Percentiles rank a stretch among this genome's conserved stretches.
Conservation (phyloP, 1,139 yeast genomes). For the Nakaseomyces uthaithaninus region DNA sequence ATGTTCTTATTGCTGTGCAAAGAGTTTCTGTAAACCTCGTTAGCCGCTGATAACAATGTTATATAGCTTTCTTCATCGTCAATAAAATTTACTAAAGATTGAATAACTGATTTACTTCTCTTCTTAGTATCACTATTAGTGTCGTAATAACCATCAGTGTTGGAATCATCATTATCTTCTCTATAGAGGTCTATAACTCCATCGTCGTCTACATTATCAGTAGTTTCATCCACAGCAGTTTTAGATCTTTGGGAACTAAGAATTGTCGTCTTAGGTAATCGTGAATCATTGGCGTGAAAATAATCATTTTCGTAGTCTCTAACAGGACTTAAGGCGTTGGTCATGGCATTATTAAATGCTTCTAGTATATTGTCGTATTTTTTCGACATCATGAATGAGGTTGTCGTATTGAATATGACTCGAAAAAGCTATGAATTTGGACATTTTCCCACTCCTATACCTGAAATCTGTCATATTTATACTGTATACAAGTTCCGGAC, state of each 20-base stretch:
- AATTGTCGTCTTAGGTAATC: slow-evolving; percentile 15
- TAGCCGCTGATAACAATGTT: slow-evolving; percentile 8
- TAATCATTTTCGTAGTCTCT: slow-evolving; percentile 28
- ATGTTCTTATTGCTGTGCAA: neutral
- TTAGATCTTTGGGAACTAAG: too few relatives aligned
- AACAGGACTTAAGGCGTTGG: slow-evolving; percentile 28
- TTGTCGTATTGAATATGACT: too few relatives aligned
- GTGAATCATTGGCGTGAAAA: slow-evolving; percentile 24
- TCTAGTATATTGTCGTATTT: neutral
- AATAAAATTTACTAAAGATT: too few relatives aligned
- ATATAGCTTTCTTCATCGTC: slow-evolving; percentile 28
- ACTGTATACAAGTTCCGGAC: too few relatives aligned
- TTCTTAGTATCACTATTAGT: too few relatives aligned
- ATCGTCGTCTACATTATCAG: neutral
- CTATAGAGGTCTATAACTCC: too few relatives aligned
- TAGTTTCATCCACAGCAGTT: neutral
- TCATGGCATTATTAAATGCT: neutral
- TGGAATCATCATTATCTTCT: too few relatives aligned
- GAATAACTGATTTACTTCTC: too few relatives aligned
- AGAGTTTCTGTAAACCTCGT: neutral
- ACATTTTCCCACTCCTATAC: too few relatives aligned
- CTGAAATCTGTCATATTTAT: too few relatives aligned
- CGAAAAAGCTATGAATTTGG: too few relatives aligned
- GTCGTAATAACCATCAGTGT: too few relatives aligned
- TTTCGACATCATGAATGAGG: neutral